Evolutionary conservation across 176 grass and related monocot genomes (phyloP), one percentile per base, ranked within the genome.

Genomic region (Aechmea fasciata): DNA sequence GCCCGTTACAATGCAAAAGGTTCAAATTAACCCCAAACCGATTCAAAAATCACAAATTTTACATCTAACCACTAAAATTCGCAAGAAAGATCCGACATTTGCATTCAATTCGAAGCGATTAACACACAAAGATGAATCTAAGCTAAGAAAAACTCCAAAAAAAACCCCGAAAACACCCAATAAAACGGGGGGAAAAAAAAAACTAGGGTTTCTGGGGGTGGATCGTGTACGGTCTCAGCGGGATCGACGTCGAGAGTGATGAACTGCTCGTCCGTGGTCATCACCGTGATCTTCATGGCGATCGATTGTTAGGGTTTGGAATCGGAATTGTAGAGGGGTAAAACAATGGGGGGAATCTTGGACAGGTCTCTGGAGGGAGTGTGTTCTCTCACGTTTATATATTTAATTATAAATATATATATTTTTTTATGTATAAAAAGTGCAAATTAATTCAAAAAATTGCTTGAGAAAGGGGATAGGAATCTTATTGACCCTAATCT

Each of bases 211-310:
- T 77, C 20, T 2, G 55, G 20, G 15, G 25, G 25, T 26, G 53
- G 13, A 61, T 15, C 8, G 9, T 65, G 68, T 69, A 97, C 94
- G 15, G 94, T 92, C 85, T 97, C 94, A 23, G 90, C 89, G 15
- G 77, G 66, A 66, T 97, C 94, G 66, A 92, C 89, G 8, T 92
- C 94, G 52, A 97, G 84, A 50, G 79, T 72, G 65, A 97, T 77
- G 81, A 97, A 83, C 70, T 86, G 82, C 69, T 97, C 94, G 77
- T 97, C 89, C 63, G 74, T 51, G 6, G 84, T 90, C 94, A 97
- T 97, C 24, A 97, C 89, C 2, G 94, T 97, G 65, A 97, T 72
- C 84, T 90, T 97, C 94, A 97, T 97, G 81, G 79, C 78, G 70
- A 20, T 71, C 63, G 68, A 48, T 61, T 19, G 55, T 15, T 6